Base-by-base conservation (phyloP, 768 basidiomycete species). In the Russula dissimulans region DNA sequence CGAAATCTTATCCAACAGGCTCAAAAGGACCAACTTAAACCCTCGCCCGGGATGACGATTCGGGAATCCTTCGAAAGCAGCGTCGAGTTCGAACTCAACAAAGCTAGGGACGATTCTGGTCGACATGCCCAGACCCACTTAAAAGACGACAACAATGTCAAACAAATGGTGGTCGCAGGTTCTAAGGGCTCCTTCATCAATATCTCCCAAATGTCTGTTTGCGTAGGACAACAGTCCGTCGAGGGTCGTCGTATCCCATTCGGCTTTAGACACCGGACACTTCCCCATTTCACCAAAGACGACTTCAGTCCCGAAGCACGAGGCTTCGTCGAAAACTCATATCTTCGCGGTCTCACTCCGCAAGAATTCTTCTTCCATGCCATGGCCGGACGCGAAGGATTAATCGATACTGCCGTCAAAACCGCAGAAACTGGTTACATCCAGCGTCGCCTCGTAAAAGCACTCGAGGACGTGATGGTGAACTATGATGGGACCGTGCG, bases 361-460 rank as follows among this genome's bases (percentile, higher is more conserved):
- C 94, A 97, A 65, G 97, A 99, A 70, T 99, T 92, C 79, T 98
- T 98, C 81, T 98, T 99, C 85, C 97, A 99, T 73, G 97, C 97
- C 58, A 98, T 98, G 95, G 95, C 95, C 68, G 95, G 97, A 74
- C 91, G 97, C 67, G 97, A 98, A 74, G 97, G 97, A 79, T 75
- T 99, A 55, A 97, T 98, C 68, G 97, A 99, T 79, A 98, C 97
- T 4, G 97, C 97, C 43, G 95, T 99, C 72, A 99, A 99, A 78
- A 99, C 97, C 4, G 97, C 97, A 48, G 97, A 99, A 75, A 98
- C 97, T 0, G 97, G 97, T 65, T 98, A 98, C 71, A 99, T 98
- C 68, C 97, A 99, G 72, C 90, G 95, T 68, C 90, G 95, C 60
- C 79, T 99, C 64, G 97, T 99, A 67, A 99, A 99, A 75, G 97